Evolutionary conservation across 2,329 filamentous ascomycete species (phyloP).

Genomic region (Periconia sp.): DNA sequence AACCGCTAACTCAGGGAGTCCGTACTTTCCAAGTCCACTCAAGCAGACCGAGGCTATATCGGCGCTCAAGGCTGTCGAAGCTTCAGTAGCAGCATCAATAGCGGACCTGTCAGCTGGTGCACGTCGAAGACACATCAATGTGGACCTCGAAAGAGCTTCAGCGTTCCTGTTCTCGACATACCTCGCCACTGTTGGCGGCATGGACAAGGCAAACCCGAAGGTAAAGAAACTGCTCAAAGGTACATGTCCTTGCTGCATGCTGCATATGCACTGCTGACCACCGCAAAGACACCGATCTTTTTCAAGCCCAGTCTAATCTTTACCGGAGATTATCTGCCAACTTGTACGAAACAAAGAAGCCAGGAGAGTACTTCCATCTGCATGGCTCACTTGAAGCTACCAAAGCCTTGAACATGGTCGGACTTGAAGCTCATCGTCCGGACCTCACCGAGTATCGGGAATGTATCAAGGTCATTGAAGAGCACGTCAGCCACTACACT

Average conservation of each 20-base stretch:
- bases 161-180: slow-evolving; percentile 66
- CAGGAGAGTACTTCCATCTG: slow-evolving; percentile 74
- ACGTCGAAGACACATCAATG: slow-evolving; percentile 50
- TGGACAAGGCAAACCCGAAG: slow-evolving; percentile 50
- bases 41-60: slow-evolving; percentile 61
- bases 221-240: slow-evolving; percentile 56
- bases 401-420: slow-evolving; percentile 73
- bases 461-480: slow-evolving; percentile 49
- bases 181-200: slow-evolving; percentile 61
- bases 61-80: slow-evolving; percentile 66
- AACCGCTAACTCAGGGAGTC: slow-evolving; percentile 45
- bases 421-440: slow-evolving; percentile 65
- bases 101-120: slow-evolving; percentile 61
- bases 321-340: slow-evolving; percentile 77
- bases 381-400: slow-evolving; percentile 76
- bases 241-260: slow-evolving; percentile 12
- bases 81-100: slow-evolving; percentile 64
- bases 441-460: slow-evolving; percentile 59
- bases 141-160: slow-evolving; percentile 62
- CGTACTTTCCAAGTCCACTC: slow-evolving; percentile 53
- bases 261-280: slow-evolving; percentile 15
- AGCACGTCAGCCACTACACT: slow-evolving; percentile 49
- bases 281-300: slow-evolving; percentile 71
- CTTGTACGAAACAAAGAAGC: slow-evolving; percentile 70
- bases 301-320: slow-evolving; percentile 71